Evolutionary conservation across 371 early-diverging fungal genomes (phyloP).

Genomic region (Mortierella sp.): DNA sequence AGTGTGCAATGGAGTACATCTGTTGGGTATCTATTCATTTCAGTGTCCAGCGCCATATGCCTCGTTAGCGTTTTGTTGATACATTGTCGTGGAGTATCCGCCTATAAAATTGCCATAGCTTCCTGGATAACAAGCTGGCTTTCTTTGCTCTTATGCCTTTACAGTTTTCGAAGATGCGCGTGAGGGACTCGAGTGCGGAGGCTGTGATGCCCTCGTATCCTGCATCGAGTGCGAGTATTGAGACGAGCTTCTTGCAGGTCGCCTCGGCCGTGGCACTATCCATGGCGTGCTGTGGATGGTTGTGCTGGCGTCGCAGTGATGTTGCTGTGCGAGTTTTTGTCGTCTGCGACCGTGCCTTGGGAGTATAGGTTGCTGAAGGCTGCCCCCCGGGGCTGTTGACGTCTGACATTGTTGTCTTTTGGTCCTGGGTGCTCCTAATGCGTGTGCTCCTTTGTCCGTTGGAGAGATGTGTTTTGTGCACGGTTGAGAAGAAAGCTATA

Average conservation of each 20-base stretch:
- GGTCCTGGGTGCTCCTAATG: neutral
- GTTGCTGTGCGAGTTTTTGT: neutral
- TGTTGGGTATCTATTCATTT: constrained; percentile 63
- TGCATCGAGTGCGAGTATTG: constrained; percentile 49
- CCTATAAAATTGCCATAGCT: too few relatives aligned
- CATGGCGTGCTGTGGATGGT: constrained; percentile 24
- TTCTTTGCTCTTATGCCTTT: neutral
- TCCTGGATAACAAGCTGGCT: too few relatives aligned
- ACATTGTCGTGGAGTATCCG: neutral
- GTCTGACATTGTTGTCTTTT: constrained; percentile 15
- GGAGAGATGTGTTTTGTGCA: neutral
- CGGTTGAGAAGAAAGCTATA: neutral
- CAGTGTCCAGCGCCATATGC: neutral
- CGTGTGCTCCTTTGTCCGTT: neutral
- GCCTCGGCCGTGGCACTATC: constrained; percentile 44
- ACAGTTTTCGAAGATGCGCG: constrained; percentile 64
- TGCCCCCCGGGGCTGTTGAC: constrained; percentile 6
- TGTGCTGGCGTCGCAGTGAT: neutral
- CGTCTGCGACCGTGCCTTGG: constrained; percentile 1
- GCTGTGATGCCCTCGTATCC: constrained; percentile 66
- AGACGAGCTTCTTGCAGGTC: constrained; percentile 33
- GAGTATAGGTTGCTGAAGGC: neutral
- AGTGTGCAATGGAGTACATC: constrained; percentile 61
- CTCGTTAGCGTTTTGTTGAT: neutral
- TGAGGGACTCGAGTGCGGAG: constrained; percentile 62